Evolutionary conservation across 768 basidiomycete genomes (phyloP).

Genomic region (Panaeolus cyanescens): DNA sequence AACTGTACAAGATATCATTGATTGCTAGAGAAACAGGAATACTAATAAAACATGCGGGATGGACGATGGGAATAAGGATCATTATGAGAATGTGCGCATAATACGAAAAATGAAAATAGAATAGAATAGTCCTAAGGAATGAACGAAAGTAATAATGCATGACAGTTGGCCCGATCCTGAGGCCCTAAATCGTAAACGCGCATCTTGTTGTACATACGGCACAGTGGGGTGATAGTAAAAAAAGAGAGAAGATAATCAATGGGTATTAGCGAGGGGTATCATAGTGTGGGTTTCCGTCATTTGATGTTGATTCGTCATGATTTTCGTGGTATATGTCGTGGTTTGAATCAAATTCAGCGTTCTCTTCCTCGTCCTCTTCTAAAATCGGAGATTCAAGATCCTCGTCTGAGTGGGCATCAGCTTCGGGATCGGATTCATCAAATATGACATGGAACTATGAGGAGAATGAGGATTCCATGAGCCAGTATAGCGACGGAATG

Average conservation of each 20-base stretch:
- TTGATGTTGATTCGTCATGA: constrained; percentile 12
- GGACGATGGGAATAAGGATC: background rate
- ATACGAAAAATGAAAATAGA: background rate
- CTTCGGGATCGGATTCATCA: constrained; percentile 67
- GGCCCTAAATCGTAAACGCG: background rate
- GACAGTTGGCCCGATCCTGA: background rate
- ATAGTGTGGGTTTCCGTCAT: constrained; percentile 15
- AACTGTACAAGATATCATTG: background rate
- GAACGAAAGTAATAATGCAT: constrained; percentile 1
- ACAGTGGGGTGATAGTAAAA: background rate
- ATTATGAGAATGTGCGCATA: constrained; percentile 10
- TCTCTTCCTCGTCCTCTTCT: constrained; percentile 66
- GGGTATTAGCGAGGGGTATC: constrained; percentile 30
- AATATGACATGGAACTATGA: constrained; percentile 72
- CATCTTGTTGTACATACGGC: background rate
- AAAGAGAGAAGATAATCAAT: constrained; percentile 16
- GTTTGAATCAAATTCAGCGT: constrained; percentile 17
- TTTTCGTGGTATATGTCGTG: constrained; percentile 20
- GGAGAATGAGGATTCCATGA: background rate
- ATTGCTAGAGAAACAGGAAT: constrained; percentile 1
- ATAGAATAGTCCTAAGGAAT: constrained; percentile 6
- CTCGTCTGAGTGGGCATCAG: constrained; percentile 61
- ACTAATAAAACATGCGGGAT: constrained; percentile 6
- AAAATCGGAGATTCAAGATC: constrained; percentile 67
- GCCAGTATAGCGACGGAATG: background rate